Evolutionary conservation across 352 stramenopile genomes (phyloP).

Genomic region (Peronosclerospora sorghi): DNA sequence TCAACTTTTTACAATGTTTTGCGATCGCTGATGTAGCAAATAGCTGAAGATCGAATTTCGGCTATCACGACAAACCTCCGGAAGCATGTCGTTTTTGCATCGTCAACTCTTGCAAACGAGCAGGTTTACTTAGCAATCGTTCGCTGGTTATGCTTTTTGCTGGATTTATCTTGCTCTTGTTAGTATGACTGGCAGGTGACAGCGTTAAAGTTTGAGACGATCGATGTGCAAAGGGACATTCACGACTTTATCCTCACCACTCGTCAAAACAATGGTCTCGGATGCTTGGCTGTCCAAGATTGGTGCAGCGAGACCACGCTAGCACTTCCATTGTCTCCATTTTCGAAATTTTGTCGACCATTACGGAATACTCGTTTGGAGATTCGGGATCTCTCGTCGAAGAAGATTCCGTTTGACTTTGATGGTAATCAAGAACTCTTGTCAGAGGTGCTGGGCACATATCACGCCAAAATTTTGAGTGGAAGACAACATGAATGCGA

Average conservation of each 20-base stretch:
- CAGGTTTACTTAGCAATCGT: slow-evolving; percentile 47
- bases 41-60: slow-evolving; percentile 60
- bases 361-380: slow-evolving; percentile 43
- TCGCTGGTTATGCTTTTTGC: no score
- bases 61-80: slow-evolving; percentile 65
- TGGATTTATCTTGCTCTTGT: background rate
- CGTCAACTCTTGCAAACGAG: slow-evolving; percentile 65
- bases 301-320: slow-evolving; percentile 32
- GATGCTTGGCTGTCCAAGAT: slow-evolving; percentile 52
- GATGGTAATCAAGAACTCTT: slow-evolving; percentile 45
- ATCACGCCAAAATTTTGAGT: background rate
- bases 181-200: slow-evolving; percentile 84
- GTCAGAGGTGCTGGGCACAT: slow-evolving; percentile 28
- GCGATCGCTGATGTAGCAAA: slow-evolving; percentile 32
- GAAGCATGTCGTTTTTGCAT: slow-evolving; percentile 79
- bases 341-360: slow-evolving; percentile 31
- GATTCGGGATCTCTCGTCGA: slow-evolving; percentile 50
- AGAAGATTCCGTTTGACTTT: slow-evolving; percentile 49
- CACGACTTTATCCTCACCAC: slow-evolving; percentile 45
- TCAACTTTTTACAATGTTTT: background rate
- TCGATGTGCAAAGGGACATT: slow-evolving; percentile 62
- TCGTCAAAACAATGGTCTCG: slow-evolving; percentile 3
- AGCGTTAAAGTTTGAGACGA: slow-evolving; percentile 53
- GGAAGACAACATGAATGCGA: background rate
- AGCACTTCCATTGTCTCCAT: slow-evolving; percentile 29